These are phyloP conservation scores for Cytidiella melzeri DNA, from an alignment of 768 basidiomycete species.

Conservation along the genomic window DNA sequence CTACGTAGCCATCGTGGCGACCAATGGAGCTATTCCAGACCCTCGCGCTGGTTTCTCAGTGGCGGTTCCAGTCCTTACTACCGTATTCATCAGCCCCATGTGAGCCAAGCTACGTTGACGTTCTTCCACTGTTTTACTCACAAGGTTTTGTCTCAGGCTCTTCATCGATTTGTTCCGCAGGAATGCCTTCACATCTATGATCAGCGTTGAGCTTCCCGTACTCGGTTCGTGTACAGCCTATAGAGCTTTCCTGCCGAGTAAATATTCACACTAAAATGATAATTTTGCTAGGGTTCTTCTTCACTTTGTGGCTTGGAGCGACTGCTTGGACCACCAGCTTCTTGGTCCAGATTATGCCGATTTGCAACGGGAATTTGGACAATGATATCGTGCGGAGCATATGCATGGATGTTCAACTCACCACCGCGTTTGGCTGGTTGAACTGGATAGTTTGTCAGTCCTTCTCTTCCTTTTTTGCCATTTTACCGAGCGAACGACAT, in stretches of 20 bases:
- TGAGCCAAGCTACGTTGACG: background rate
- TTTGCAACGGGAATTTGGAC: too few relatives aligned
- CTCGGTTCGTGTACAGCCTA: slow-evolving; percentile 9
- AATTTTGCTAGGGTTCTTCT: background rate
- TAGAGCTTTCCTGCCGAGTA: background rate
- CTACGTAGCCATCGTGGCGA: background rate
- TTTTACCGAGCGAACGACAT: too few relatives aligned
- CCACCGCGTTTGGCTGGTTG: slow-evolving; percentile 7
- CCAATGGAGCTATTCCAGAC: background rate
- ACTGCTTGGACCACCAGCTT: background rate
- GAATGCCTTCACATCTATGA: slow-evolving; percentile 21
- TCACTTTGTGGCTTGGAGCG: background rate
- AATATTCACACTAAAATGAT: too few relatives aligned
- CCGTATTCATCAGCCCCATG: background rate
- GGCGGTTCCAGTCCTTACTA: background rate
- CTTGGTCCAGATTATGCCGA: too few relatives aligned
- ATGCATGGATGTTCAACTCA: background rate
- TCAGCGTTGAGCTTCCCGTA: slow-evolving; percentile 23
- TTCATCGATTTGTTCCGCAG: slow-evolving; percentile 20
- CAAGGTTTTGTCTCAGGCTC: slow-evolving; percentile 14
- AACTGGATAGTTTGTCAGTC: slow-evolving; percentile 1
- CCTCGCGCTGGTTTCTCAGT: background rate
- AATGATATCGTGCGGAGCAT: background rate
- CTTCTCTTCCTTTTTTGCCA: too few relatives aligned
- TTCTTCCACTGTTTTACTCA: too few relatives aligned